These are phyloP conservation scores for Prillingera fragicola DNA, from an alignment of 1,284 basidiomycete genomes.

Conservation along the genomic window DNA sequence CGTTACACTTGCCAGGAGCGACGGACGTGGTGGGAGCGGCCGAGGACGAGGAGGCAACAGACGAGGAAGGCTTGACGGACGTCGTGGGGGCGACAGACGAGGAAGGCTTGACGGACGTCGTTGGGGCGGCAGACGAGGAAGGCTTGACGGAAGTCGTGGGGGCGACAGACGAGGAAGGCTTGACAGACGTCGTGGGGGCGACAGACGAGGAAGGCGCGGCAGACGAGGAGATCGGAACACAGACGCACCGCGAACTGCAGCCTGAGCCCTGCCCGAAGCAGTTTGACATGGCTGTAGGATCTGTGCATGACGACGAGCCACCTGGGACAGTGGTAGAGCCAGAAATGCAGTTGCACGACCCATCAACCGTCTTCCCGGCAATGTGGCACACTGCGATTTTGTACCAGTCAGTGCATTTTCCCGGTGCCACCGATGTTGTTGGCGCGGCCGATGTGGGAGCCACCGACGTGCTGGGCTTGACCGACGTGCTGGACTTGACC, in stretches of 20 bases:
- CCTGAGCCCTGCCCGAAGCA: constrained; percentile 7
- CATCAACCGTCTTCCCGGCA: constrained; percentile 1
- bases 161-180: no score
- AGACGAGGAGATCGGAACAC: no score
- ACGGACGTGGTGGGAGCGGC: neutral
- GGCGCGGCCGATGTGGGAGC: no score
- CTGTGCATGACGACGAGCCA: neutral
- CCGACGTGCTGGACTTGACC: no score
- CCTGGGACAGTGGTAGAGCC: constrained; percentile 2
- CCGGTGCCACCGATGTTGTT: neutral
- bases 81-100: no score
- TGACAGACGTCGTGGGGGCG: no score
- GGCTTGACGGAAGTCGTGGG: no score
- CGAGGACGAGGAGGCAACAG: neutral
- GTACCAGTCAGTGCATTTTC: constrained; percentile 1
- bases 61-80: no score
- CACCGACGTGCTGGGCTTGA: no score
- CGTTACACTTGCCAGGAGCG: neutral
- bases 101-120: no score
- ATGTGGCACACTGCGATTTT: constrained; percentile 1
- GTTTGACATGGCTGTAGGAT: constrained; percentile 1
- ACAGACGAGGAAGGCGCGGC: no score
- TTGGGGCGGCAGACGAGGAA: no score
- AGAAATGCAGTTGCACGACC: constrained; percentile 1
- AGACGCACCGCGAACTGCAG: constrained; percentile 8